Evolutionary conservation across 306 rosid species (phyloP).

Genomic region (Quercus glauca): DNA sequence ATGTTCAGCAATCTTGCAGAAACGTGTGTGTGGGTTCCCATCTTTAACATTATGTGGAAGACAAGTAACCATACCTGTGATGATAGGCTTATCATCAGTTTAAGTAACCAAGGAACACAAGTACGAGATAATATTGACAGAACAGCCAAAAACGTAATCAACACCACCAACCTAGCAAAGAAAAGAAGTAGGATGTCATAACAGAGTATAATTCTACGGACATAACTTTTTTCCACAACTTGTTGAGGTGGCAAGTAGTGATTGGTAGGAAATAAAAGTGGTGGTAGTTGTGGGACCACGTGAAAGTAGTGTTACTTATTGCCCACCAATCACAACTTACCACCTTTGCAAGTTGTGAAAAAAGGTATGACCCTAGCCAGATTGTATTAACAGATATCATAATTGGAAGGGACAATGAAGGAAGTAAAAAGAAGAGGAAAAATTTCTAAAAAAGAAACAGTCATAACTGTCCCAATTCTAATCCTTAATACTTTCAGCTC

Average conservation of each 20-base stretch:
- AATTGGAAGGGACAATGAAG: not conserved
- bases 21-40: not conserved
- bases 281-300: too few relatives aligned
- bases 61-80: conserved; percentile 58
- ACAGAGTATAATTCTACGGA: not conserved
- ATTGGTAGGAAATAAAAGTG: too few relatives aligned
- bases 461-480: not conserved
- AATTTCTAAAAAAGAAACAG: not conserved
- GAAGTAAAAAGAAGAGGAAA: not conserved
- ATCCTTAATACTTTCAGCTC: not conserved
- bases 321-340: too few relatives aligned
- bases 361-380: too few relatives aligned
- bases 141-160: conserved; percentile 64
- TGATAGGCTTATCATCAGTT: conserved; percentile 94
- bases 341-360: too few relatives aligned
- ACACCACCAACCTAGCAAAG: conserved; percentile 62
- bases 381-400: too few relatives aligned
- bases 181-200: not conserved
- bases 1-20: not conserved
- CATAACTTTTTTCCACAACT: too few relatives aligned
- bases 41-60: not conserved
- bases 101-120: conserved; percentile 90
- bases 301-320: too few relatives aligned
- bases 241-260: too few relatives aligned
- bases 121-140: conserved; percentile 79